Evolutionary conservation across 257 asterid genomes (phyloP), one percentile per base, ranked within the genome.

Genomic region (Capsicum rhomboideum): DNA sequence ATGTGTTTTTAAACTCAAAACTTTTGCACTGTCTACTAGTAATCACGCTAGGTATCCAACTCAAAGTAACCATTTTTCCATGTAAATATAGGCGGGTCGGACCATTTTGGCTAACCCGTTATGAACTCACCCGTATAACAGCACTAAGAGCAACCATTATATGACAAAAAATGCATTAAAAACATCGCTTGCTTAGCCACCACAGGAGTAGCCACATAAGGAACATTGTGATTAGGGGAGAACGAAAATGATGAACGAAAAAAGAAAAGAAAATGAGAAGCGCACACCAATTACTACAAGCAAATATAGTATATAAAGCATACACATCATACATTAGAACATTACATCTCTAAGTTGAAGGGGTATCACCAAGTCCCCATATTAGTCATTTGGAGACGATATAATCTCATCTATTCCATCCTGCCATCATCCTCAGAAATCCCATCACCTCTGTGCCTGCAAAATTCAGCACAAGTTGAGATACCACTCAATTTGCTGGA

Each of bases 371-470:
- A 88, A 83, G 16, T 49, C 23, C 23, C 64, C 82, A 17, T 28
- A 29, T 29, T 9, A 83, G 89, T 69, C 53, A 83, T 46, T 31
- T 21, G 53, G 40, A 67, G 86, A 78, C 66, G 64, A 80, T 72
- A 49, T 81, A 69, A 63, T 78, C 79, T 88, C 80, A 85, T 85
- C 90, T 69, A 83, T 89, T 88, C 93, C 69, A 40, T 85, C 89
- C 93, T 90, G 90, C 90, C 90, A 84, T 87, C 91, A 66, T 88
- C 94, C 50, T 93, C 95, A 0, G 96, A 89, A 4, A 63, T 84
- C 44, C 94, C 96, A 83, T 94, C 94, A 53, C 98, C 96, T 11
- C 90, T 91, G 83, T 91, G 95, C 92, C 98, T 94, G 95, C 82
- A 72, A 88, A 75, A 82, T 79, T 58, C 46, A 82, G 17, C 44